Evolutionary conservation across 1,139 yeast species (phyloP).

Genomic region (Kodamaea plutei): DNA sequence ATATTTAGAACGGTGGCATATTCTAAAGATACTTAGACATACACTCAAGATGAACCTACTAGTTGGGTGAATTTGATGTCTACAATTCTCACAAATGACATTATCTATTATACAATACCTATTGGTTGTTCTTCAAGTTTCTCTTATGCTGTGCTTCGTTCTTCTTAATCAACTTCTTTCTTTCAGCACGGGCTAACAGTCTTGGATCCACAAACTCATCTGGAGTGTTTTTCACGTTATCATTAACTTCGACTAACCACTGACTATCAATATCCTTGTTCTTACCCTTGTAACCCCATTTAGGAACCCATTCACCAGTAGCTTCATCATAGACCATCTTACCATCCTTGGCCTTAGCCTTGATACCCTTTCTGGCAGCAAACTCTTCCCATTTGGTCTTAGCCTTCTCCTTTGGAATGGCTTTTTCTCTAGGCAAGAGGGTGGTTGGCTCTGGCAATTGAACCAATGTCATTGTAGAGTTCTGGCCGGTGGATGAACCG

Average conservation of each 20-base stretch:
- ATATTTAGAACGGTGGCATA: no score
- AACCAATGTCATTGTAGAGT: slow-evolving; percentile 75
- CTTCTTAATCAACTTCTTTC: slow-evolving; percentile 82
- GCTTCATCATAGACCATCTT: slow-evolving; percentile 89
- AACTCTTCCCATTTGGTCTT: slow-evolving; percentile 96
- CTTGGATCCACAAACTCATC: slow-evolving; percentile 87
- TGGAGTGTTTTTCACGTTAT: slow-evolving; percentile 57
- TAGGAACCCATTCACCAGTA: slow-evolving; percentile 91
- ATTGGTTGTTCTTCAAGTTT: slow-evolving; percentile 57
- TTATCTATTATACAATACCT: no score
- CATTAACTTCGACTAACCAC: slow-evolving; percentile 95
- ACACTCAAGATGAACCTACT: no score
- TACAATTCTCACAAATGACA: no score
- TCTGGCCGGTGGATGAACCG: slow-evolving; percentile 57
- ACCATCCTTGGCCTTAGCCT: slow-evolving; percentile 85
- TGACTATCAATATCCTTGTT: slow-evolving; percentile 84
- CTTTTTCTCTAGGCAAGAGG: slow-evolving; percentile 88
- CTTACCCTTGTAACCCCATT: slow-evolving; percentile 96
- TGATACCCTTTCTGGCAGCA: slow-evolving; percentile 93
- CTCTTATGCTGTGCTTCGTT: slow-evolving; percentile 84
- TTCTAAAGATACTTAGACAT: no score
- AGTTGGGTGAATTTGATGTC: no score
- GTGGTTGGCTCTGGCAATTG: slow-evolving; percentile 83
- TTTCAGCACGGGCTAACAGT: slow-evolving; percentile 70
- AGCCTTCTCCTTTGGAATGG: slow-evolving; percentile 87